Percentiles rank a stretch among this genome's conserved stretches.
Evolutionary conservation across 176 grass and related monocot species (phyloP).

Genomic region (Secale cereale): DNA sequence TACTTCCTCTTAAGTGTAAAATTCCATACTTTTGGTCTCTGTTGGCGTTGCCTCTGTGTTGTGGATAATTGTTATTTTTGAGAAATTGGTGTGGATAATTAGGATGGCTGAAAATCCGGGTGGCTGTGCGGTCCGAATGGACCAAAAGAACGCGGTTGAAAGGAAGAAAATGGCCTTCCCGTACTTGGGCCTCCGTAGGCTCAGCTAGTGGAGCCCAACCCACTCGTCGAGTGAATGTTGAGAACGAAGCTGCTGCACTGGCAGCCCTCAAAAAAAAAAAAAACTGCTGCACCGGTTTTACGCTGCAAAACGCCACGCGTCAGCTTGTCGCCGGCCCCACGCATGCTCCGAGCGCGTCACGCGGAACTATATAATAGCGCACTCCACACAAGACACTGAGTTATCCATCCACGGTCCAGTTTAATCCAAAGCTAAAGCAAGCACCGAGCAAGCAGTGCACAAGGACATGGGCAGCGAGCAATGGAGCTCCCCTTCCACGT

Average conservation of each 20-base stretch:
- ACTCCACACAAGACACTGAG: neutral
- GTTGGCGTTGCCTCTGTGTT: no score
- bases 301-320: neutral
- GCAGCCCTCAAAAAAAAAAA: no score
- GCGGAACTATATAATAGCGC: neutral
- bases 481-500: slow-evolving; percentile 17
- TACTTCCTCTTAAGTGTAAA: no score
- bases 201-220: neutral
- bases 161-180: neutral
- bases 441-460: no score
- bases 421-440: no score
- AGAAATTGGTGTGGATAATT: no score
- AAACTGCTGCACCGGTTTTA: neutral
- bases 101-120: no score
- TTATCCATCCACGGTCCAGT: neutral
- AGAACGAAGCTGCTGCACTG: neutral
- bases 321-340: neutral
- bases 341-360: neutral
- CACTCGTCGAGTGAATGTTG: neutral
- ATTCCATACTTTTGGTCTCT: no score
- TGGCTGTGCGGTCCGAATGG: no score
- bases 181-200: neutral
- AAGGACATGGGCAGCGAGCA: slow-evolving; percentile 18
- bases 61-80: no score
- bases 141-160: neutral